Evolutionary conservation across 306 rosid genomes (phyloP).

Genomic region (Cucurbita argyrosperma): DNA sequence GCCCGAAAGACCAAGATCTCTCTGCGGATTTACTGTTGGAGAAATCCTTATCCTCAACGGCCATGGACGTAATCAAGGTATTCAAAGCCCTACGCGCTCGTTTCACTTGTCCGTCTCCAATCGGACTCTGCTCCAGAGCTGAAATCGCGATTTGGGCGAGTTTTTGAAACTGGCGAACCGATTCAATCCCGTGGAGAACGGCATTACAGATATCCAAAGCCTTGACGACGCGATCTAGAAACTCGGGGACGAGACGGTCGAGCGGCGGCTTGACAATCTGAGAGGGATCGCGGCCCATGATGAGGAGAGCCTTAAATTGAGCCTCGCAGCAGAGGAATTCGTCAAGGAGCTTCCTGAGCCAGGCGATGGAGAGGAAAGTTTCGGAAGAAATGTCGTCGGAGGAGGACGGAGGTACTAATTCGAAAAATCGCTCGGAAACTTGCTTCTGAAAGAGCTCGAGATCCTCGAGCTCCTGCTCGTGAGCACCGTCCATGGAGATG

Average conservation of each 20-base stretch:
- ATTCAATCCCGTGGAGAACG: constrained; percentile 54
- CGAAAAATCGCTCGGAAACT: constrained; percentile 49
- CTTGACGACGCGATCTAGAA: constrained; percentile 63
- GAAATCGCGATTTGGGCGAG: constrained; percentile 62
- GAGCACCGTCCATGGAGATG: constrained; percentile 62
- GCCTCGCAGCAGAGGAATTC: constrained; percentile 81
- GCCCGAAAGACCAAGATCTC: constrained; percentile 69
- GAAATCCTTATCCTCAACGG: constrained; percentile 49
- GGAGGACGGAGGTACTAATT: constrained; percentile 25
- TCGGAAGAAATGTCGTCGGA: constrained; percentile 30
- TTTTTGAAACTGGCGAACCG: constrained; percentile 50
- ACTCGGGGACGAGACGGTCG: constrained; percentile 59
- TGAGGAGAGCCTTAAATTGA: constrained; percentile 67
- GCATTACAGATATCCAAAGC: constrained; percentile 82
- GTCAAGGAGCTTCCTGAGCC: constrained; percentile 70
- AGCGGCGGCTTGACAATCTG: constrained; percentile 65
- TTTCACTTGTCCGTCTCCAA: constrained; percentile 83
- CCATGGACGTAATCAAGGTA: constrained; percentile 35
- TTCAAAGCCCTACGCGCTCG: constrained; percentile 68
- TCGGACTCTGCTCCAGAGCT: constrained; percentile 42
- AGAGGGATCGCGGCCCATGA: constrained; percentile 59
- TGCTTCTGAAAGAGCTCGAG: constrained; percentile 73
- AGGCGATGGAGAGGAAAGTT: constrained; percentile 42
- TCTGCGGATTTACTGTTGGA: constrained; percentile 32
- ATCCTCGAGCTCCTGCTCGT: constrained; percentile 72